Base-by-base conservation (phyloP, 2,329 filamentous ascomycete species). In the Pezicula radicicola region DNA sequence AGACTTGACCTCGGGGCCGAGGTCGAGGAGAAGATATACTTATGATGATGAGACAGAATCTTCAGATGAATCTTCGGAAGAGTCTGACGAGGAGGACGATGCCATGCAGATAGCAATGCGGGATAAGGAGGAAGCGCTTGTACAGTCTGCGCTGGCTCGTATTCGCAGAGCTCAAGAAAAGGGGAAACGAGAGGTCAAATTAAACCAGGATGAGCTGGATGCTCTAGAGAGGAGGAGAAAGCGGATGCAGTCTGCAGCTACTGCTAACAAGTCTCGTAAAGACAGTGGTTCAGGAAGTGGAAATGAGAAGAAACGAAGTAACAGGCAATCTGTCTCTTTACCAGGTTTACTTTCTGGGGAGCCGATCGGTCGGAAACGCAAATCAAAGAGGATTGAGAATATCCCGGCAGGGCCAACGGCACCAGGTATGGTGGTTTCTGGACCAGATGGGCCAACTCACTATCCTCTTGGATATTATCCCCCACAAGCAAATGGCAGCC, bases 161-260 rank as follows among this genome's bases (percentile, higher is more conserved):
- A 95, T 97, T 65, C 83, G 85, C 58, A 81, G 84, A 58, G 91
- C 92, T 15, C 85, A 89, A 66, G 82, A 83, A 56, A 84, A 84
- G 63, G 91, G 91, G 57, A 87, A 86, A 68, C 76, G 79, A 42
- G 89, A 95, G 52, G 89, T 97, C 51, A 88, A 86, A 66, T 79
- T 97, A 57, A 91, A 81, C 60, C 81, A 85, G 63, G 84, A 88
- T 49, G 92, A 97, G 69, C 75, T 96, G 61, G 87, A 86, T 55
- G 91, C 91, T 44, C 77, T 96, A 60, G 87, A 93, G 66, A 81
- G 84, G 56, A 77, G 80, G 62, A 74, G 80, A 56, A 81, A 84
- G 66, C 81, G 85, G 52, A 72, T 84, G 61, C 58, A 66, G 48
- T 57, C 61, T 39, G 59, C 57, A 30, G 59, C 60, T 18, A 61